Base-by-base conservation (phyloP, 371 early-diverging fungal species). In the Lichtheimia hyalospora region DNA sequence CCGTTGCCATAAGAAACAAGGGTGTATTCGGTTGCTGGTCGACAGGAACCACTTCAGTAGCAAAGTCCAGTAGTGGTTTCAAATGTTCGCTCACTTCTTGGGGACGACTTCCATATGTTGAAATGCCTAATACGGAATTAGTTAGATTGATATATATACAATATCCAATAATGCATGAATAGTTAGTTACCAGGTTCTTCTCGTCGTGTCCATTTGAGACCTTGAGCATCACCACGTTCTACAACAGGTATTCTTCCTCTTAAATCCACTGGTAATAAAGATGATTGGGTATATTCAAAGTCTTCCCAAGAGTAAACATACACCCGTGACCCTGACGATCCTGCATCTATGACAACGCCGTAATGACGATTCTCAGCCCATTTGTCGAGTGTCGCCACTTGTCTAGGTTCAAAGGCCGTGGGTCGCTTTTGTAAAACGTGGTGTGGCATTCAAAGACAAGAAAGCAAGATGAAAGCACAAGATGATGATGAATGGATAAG, bases 321-420 rank as follows among this genome's bases (percentile, higher is more conserved):
- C 1, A 92, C 80, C 54, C 98, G 84, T 8, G 96, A 93, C 18
- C 97, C 97, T 5, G 96, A 94, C 58, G 91, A 90, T 13, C 98
- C 98, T 18, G 97, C 96, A 66, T 98, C 98, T 41, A 98, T 93
- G 41, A 98, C 88, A 49, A 96, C 84, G 39, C 89, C 94, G 74
- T 91, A 97, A 28, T 75, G 77, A 55, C 89, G 70, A 71, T 87
- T 63, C 41, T 70, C 58, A 57, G 65, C 61, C 86, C 86, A 86
- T 14, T 28, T 21, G 41, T 44, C 43, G n/a, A 46, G 1, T 18
- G 27, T 25, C 16, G 18, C 48, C 25, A 3, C 27, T 49, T 50
- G 58, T 18, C 48, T 18, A 49, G 51, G 34, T 39, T 25, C 51
- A 46, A 57, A 18, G 34, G 43, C 57, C 24, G 25, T 15, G 34